Percentiles rank a stretch among this genome's conserved stretches.
These are phyloP conservation scores for Alternaria sp. DNA, from an alignment of 2,329 filamentous ascomycete species.

Conservation along the genomic window DNA sequence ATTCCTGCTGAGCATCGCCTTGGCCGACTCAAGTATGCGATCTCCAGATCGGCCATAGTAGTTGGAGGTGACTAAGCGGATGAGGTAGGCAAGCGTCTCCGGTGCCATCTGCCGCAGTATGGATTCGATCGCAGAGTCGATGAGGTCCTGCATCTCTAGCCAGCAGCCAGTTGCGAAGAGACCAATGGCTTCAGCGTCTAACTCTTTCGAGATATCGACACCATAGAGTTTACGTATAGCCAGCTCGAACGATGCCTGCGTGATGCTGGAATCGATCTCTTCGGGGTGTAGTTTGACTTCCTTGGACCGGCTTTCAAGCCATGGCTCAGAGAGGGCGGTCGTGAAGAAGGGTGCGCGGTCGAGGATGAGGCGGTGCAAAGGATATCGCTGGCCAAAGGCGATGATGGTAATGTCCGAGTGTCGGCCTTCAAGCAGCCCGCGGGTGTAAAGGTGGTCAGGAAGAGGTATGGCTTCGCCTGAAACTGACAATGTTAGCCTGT, in stretches of 20 bases:
- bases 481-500: constrained; percentile 29
- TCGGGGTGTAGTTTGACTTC: constrained; percentile 61
- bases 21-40: constrained; percentile 62
- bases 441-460: constrained; percentile 59
- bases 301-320: constrained; percentile 60
- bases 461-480: constrained; percentile 51
- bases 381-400: constrained; percentile 60
- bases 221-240: constrained; percentile 63
- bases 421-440: constrained; percentile 58
- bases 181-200: constrained; percentile 60
- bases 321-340: constrained; percentile 61
- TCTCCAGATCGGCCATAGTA: constrained; percentile 64
- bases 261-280: constrained; percentile 62
- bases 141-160: constrained; percentile 64
- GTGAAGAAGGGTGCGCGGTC: constrained; percentile 64
- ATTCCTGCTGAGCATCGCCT: constrained; percentile 64
- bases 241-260: constrained; percentile 60
- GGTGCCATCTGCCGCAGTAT: constrained; percentile 63
- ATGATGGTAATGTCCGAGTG: constrained; percentile 62
- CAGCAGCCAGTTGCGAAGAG: constrained; percentile 64
- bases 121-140: constrained; percentile 60
- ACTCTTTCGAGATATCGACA: constrained; percentile 55
- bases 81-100: constrained; percentile 56
- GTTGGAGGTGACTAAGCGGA: constrained; percentile 61
- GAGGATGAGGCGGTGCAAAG: constrained; percentile 61